Base-by-base conservation (phyloP, 106 monocot genomes). In the Ottelia alismoides region DNA sequence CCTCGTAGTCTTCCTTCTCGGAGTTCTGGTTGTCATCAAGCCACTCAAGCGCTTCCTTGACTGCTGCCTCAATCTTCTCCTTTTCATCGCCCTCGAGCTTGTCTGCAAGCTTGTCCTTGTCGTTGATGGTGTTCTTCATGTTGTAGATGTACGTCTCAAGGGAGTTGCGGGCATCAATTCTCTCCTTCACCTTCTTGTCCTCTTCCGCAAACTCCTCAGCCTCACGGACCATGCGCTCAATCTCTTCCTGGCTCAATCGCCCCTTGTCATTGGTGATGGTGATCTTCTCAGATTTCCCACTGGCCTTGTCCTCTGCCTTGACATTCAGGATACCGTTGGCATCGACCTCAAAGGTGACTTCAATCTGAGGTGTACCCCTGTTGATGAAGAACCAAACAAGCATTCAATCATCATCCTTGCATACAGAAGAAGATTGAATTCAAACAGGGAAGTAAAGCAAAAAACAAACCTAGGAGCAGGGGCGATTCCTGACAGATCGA, bases 291-390 rank as follows among this genome's bases (percentile, higher is more conserved):
- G 72, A 65, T 30, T 73, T 70, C 25, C 69, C 76, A 14, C 67
- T 56, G 31, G 29, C 72, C 27, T 68, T 72, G 61, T 81, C 81
- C 30, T 76, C 72, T 0, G 81, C 81, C 61, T 65, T 72, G 22
- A 75, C 72, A 20, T 68, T 81, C 22, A 75, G 68, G 55, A 81
- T 76, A 25, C 80, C 80, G 19, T 80, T 80, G 16, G 75, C 80
- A 22, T 80, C 80, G 1, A 75, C 63, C 63, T 75, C 74, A 16
- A 79, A 74, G 18, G 74, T 74, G 24, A 79, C 78, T 25, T 74
- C 78, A 20, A 79, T 79, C 25, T 75, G 80, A 63, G 80, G 75
- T 1, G 60, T 60, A 9, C 80, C 79, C 49, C 79, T 43, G 40
- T 43, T 16, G 10, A 43, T 6, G 40, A 43, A 43, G 16, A 6